Conservation (phyloP, 2,329 filamentous ascomycete species). For the Teratosphaeria nubilosa region DNA sequence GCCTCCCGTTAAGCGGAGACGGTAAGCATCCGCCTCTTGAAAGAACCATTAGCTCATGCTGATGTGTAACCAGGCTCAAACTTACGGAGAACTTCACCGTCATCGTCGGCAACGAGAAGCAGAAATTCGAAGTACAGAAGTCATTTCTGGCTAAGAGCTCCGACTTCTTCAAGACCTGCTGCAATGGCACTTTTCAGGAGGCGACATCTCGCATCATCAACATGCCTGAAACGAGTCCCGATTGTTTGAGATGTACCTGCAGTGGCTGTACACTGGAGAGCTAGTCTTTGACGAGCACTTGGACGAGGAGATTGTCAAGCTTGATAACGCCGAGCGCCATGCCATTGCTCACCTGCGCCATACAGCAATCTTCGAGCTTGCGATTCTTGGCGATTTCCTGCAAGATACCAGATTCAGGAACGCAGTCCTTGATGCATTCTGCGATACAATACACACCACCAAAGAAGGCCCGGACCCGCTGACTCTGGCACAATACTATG, state of each 20-base stretch:
- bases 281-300: slow-evolving; percentile 1
- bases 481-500: not conserved
- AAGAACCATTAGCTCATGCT: too few species aligned
- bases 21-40: too few species aligned
- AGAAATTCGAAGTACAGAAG: not conserved
- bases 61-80: not conserved
- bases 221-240: slow-evolving; percentile 4
- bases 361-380: not conserved
- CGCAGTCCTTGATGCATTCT: not conserved
- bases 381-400: not conserved
- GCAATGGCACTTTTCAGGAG: slow-evolving; percentile 7
- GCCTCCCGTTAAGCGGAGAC: slow-evolving; percentile 5
- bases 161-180: slow-evolving; percentile 8
- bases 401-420: not conserved
- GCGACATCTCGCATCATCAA: slow-evolving; percentile 1
- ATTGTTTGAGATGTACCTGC: slow-evolving; percentile 10
- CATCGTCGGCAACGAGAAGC: not conserved
- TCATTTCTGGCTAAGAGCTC: not conserved
- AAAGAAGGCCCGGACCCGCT: not conserved
- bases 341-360: not conserved
- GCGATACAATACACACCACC: not conserved
- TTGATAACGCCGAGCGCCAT: not conserved
- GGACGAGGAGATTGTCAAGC: not conserved
- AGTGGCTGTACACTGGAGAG: slow-evolving; percentile 11
- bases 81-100: not conserved